Evolutionary conservation across 352 stramenopile species (phyloP).

Genomic region (Pythium monospermum): DNA sequence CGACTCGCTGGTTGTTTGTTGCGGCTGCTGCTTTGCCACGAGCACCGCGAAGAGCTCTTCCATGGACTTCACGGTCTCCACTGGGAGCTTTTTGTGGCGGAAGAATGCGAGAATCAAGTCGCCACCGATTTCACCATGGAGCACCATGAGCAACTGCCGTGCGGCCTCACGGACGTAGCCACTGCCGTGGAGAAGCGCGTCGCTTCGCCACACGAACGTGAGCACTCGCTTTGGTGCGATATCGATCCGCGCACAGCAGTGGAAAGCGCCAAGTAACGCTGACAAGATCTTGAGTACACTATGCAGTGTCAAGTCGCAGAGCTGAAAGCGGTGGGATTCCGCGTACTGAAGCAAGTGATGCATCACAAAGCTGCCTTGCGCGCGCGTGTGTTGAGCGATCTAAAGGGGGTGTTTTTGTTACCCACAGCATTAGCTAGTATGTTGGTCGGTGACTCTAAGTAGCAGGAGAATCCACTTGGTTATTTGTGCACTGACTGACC

Average conservation of each 20-base stretch:
- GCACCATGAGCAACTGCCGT: slow-evolving; percentile 29
- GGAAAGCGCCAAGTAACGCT: slow-evolving; percentile 31
- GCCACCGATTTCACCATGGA: slow-evolving; percentile 32
- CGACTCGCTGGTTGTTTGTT: neutral
- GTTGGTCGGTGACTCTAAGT: neutral
- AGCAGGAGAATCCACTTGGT: neutral
- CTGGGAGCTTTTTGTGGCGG: slow-evolving; percentile 7
- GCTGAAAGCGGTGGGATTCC: neutral
- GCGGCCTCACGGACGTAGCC: slow-evolving; percentile 34
- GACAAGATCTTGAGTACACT: slow-evolving; percentile 38
- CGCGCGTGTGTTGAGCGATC: slow-evolving; percentile 32
- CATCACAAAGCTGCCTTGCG: slow-evolving; percentile 33
- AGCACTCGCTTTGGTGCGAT: slow-evolving; percentile 36
- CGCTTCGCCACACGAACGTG: slow-evolving; percentile 24
- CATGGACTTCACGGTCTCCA: neutral
- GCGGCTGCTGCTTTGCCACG: neutral
- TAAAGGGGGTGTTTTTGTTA: slow-evolving; percentile 1
- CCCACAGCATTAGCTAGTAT: too few relatives aligned
- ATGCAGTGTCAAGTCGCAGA: slow-evolving; percentile 27
- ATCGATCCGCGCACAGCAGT: slow-evolving; percentile 45
- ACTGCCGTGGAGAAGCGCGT: slow-evolving; percentile 33
- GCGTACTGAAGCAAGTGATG: slow-evolving; percentile 18
- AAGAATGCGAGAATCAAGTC: slow-evolving; percentile 19
- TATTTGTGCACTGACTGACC: neutral
- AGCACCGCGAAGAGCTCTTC: slow-evolving; percentile 9